Conservation (phyloP, 2,329 filamentous ascomycete genomes). For the Alternaria triticina region DNA sequence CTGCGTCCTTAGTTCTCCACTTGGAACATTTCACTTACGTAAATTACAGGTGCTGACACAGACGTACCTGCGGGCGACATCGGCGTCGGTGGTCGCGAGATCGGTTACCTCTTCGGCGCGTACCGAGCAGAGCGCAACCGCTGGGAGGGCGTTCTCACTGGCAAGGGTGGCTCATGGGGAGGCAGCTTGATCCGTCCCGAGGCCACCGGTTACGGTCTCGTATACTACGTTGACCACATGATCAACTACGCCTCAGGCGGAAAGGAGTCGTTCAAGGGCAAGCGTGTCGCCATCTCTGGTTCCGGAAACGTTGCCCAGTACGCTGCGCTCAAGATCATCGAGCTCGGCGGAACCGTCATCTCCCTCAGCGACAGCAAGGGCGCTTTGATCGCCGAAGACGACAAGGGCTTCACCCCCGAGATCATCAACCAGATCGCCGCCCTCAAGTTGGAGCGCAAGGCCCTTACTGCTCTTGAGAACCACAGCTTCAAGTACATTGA, state of each 20-base stretch:
- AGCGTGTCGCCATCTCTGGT: constrained; percentile 93
- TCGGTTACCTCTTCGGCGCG: constrained; percentile 92
- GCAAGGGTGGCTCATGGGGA: constrained; percentile 93
- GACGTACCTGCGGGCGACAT: constrained; percentile 98
- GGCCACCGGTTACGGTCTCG: constrained; percentile 93
- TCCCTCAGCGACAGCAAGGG: constrained; percentile 95
- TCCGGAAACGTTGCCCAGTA: constrained; percentile 99
- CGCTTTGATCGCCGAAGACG: constrained; percentile 74
- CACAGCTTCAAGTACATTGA: constrained; percentile 83
- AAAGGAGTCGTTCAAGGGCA: constrained; percentile 84
- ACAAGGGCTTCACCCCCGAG: constrained; percentile 75
- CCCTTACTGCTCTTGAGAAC: constrained; percentile 74
- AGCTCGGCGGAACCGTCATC: constrained; percentile 90
- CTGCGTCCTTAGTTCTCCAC: constrained; percentile 6
- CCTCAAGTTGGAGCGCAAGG: constrained; percentile 86
- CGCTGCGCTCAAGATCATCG: constrained; percentile 93
- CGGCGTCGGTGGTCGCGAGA: constrained; percentile 88
- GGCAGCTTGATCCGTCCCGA: constrained; percentile 93
- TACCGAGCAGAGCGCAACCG: constrained; percentile 88
- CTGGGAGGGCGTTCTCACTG: constrained; percentile 96
- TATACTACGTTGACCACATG: constrained; percentile 66
- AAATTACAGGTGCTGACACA: constrained; percentile 72
- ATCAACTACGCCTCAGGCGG: constrained; percentile 81
- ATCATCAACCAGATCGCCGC: constrained; percentile 79
- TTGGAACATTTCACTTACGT: constrained; percentile 49